These are phyloP conservation scores for Neodidymelliopsis sp. DNA, from an alignment of 2,329 filamentous ascomycete genomes.

Conservation along the genomic window DNA sequence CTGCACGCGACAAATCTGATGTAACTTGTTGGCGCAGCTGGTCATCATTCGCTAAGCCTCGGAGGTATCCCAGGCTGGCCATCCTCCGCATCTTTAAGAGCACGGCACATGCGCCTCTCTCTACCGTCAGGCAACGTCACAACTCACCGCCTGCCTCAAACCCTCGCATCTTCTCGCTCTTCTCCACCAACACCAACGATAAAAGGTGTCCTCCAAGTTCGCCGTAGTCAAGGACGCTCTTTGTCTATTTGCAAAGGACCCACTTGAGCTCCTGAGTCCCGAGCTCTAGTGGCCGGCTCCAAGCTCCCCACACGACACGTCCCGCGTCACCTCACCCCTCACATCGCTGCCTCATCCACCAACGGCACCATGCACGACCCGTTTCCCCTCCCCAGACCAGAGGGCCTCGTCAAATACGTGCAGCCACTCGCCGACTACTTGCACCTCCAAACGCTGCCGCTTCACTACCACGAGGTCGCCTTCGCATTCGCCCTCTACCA, in stretches of 20 bases:
- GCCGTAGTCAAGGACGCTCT: no score
- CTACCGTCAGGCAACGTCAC: conserved; percentile 19
- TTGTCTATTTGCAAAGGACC: no score
- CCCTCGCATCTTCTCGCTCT: neutral
- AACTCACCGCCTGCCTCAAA: conserved; percentile 9
- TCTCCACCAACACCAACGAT: neutral
- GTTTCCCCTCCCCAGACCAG: conserved; percentile 69
- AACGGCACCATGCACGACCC: conserved; percentile 71
- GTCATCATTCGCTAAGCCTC: conserved; percentile 28
- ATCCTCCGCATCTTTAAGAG: conserved; percentile 7
- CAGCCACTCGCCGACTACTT: conserved; percentile 71
- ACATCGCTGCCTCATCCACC: conserved; percentile 8
- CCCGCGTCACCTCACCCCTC: conserved; percentile 16
- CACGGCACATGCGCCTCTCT: conserved; percentile 15
- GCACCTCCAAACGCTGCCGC: conserved; percentile 70
- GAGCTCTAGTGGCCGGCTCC: conserved; percentile 15
- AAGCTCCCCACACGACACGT: conserved; percentile 13
- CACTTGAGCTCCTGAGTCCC: conserved; percentile 1
- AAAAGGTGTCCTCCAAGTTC: no score
- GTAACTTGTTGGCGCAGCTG: conserved; percentile 26
- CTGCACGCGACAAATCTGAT: conserved; percentile 24
- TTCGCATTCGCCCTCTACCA: conserved; percentile 73
- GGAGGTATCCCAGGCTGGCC: conserved; percentile 19
- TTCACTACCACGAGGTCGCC: conserved; percentile 80
- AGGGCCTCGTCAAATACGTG: conserved; percentile 61